phyloP scores from a whole-genome alignment of 2,329 filamentous ascomycete species.

The Zasmidium angulare region DNA sequence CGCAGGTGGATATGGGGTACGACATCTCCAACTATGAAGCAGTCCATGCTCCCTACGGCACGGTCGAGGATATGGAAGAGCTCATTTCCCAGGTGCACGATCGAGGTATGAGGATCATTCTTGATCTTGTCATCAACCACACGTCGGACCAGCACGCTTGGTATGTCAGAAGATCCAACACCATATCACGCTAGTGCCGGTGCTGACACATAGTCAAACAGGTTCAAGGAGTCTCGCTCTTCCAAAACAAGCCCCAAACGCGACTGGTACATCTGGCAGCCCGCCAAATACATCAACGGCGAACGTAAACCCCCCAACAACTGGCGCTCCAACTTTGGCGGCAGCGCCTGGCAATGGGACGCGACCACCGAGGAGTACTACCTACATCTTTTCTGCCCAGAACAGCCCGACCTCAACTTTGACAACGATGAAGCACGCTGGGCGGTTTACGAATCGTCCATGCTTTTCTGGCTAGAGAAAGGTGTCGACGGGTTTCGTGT shows the following conservation, averaged over 20 bases:
- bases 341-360: conserved; percentile 46
- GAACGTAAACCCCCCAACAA: conserved; percentile 60
- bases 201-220: not conserved
- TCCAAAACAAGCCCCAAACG: conserved; percentile 54
- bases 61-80: conserved; percentile 46
- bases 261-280: conserved; percentile 68
- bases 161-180: conserved; percentile 24
- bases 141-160: conserved; percentile 51
- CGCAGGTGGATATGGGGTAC: conserved; percentile 56
- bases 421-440: conserved; percentile 43
- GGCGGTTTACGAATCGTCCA: conserved; percentile 46
- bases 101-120: conserved; percentile 49
- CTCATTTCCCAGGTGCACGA: conserved; percentile 44
- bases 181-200: too few species aligned
- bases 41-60: conserved; percentile 50
- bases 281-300: conserved; percentile 53
- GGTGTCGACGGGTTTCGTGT: conserved; percentile 47
- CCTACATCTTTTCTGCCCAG: conserved; percentile 45
- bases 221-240: conserved; percentile 57
- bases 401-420: conserved; percentile 52
- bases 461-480: conserved; percentile 48
- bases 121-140: conserved; percentile 41
- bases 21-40: conserved; percentile 49
- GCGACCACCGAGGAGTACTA: conserved; percentile 49
- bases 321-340: conserved; percentile 41